phyloP scores from a whole-genome alignment of 805 yeast species.

The Starmerella bombi region DNA sequence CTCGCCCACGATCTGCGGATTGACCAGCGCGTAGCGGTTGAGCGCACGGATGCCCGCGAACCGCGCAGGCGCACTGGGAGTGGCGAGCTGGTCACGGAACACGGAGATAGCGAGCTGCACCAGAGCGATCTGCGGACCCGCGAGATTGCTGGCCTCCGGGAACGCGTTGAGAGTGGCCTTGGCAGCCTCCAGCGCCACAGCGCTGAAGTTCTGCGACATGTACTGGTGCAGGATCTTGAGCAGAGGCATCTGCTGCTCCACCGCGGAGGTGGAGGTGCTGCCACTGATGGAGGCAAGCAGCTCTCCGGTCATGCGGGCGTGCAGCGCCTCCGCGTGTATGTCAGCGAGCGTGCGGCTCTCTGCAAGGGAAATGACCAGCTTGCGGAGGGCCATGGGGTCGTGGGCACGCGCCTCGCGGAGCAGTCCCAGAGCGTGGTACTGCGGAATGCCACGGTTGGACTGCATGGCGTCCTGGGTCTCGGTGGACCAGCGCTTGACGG shows the following conservation, averaged over 20 bases:
- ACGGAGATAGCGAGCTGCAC: slow-evolving; percentile 45
- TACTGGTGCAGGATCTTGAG: slow-evolving; percentile 54
- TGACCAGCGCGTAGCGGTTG: slow-evolving; percentile 67
- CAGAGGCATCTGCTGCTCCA: slow-evolving; percentile 46
- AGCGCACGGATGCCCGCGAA: slow-evolving; percentile 88
- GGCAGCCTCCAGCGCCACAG: slow-evolving; percentile 86
- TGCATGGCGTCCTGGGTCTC: slow-evolving; percentile 86
- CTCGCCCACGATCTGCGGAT: slow-evolving; percentile 51
- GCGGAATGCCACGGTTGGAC: slow-evolving; percentile 52
- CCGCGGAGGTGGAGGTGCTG: neutral
- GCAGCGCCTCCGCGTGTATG: slow-evolving; percentile 72
- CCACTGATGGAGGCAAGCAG: slow-evolving; percentile 1
- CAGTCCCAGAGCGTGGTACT: slow-evolving; percentile 90
- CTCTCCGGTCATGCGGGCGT: slow-evolving; percentile 61
- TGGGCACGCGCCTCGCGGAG: slow-evolving; percentile 76
- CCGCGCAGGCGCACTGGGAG: slow-evolving; percentile 78
- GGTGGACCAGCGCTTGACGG: slow-evolving; percentile 84
- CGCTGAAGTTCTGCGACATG: slow-evolving; percentile 68
- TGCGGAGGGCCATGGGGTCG: slow-evolving; percentile 87
- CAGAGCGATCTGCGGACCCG: slow-evolving; percentile 25
- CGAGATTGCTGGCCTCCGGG: slow-evolving; percentile 45
- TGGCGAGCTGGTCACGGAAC: slow-evolving; percentile 63
- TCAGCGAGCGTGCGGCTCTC: slow-evolving; percentile 49
- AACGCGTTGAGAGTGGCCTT: slow-evolving; percentile 53
- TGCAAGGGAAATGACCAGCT: slow-evolving; percentile 67